Percentiles rank a stretch among this genome's conserved stretches.
phyloP scores from a whole-genome alignment of 306 rosid species.

The Vigna unguiculata region DNA sequence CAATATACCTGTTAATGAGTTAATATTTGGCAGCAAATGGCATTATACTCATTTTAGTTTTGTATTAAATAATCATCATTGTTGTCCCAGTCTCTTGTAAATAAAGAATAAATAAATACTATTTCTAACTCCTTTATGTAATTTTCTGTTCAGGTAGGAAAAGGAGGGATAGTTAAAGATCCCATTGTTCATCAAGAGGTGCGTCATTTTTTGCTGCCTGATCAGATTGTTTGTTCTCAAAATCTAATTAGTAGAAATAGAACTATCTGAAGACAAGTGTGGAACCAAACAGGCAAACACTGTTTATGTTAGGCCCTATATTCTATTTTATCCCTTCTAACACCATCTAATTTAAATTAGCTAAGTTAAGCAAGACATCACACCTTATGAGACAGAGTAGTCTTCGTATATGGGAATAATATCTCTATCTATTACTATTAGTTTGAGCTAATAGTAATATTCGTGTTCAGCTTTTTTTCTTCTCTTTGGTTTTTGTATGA shows the following conservation, averaged over 20 bases:
- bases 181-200: conserved; percentile 64
- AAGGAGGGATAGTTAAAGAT: conserved; percentile 67
- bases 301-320: neutral
- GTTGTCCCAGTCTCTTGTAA: conserved; percentile 7
- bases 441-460: neutral
- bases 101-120: conserved; percentile 17
- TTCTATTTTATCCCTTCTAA: neutral
- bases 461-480: neutral
- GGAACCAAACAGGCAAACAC: neutral
- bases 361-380: neutral
- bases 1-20: neutral
- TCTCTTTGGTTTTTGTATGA: neutral
- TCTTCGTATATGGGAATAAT: neutral
- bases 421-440: neutral
- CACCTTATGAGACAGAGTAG: conserved; percentile 2
- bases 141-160: conserved; percentile 56
- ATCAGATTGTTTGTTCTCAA: conserved; percentile 6
- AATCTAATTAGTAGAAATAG: conserved; percentile 23
- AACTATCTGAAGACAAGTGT: neutral
- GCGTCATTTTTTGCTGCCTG: conserved; percentile 29
- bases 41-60: neutral
- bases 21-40: neutral
- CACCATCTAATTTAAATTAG: neutral
- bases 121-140: conserved; percentile 25
- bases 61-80: conserved; percentile 35